A percentile compares a stretch with the other conserved stretches of the same genome.
phyloP scores from a whole-genome alignment of 2,329 filamentous ascomycete species.

The Mariannaea elegans region DNA sequence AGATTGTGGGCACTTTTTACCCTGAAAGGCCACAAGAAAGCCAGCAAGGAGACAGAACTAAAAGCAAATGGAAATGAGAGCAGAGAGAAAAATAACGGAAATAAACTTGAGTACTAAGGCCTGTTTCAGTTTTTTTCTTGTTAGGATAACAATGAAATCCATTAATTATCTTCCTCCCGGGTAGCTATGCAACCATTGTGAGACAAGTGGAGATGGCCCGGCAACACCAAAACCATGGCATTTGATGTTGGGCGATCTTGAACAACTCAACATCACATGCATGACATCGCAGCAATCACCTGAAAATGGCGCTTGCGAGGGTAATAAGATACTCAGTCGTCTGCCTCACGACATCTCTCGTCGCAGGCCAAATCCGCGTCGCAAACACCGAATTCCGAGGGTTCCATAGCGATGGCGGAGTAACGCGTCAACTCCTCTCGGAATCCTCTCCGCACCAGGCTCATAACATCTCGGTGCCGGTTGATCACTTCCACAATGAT shows the following conservation, averaged over 20 bases:
- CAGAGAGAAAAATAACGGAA: too few species aligned
- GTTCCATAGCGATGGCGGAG: background rate
- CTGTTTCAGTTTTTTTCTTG: too few species aligned
- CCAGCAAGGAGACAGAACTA: too few species aligned
- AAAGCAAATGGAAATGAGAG: too few species aligned
- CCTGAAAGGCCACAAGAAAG: too few species aligned
- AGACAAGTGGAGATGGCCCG: background rate
- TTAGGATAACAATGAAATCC: too few species aligned
- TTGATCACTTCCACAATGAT: constrained; percentile 89
- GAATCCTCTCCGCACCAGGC: constrained; percentile 1
- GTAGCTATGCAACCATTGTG: background rate
- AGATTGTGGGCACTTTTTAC: too few species aligned
- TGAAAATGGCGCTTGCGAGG: constrained; percentile 1
- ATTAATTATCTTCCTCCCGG: background rate
- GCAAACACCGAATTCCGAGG: constrained; percentile 12
- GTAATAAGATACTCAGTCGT: constrained; percentile 2
- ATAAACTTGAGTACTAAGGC: too few species aligned
- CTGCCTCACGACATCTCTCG: constrained; percentile 2
- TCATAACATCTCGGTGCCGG: constrained; percentile 55
- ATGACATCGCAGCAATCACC: background rate
- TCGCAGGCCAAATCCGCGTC: background rate
- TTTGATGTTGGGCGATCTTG: background rate
- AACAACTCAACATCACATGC: background rate
- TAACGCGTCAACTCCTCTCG: constrained; percentile 11
- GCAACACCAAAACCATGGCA: constrained; percentile 2